Percentiles rank a stretch among this genome's conserved stretches.
Conservation (phyloP, 2,329 filamentous ascomycete species). For the Ophiostoma piceae region DNA sequence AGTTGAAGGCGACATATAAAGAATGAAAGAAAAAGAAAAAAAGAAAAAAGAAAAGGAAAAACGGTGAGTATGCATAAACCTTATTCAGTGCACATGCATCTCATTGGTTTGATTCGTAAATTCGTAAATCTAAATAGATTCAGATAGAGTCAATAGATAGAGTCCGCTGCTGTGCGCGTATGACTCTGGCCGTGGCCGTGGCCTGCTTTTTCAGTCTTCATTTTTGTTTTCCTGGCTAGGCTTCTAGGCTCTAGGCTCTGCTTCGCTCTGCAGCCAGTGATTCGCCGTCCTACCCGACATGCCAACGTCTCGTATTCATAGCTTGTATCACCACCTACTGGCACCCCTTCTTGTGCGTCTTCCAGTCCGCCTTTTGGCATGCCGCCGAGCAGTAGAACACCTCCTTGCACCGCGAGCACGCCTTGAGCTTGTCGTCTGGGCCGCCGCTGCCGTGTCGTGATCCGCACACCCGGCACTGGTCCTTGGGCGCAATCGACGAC, state of each 20-base stretch:
- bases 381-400: slow-evolving; percentile 47
- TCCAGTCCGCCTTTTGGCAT: slow-evolving; percentile 54
- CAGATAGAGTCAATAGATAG: background rate
- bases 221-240: too few relatives aligned
- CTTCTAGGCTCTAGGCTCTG: too few relatives aligned
- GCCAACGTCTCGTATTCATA: slow-evolving; percentile 11
- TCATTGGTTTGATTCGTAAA: background rate
- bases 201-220: too few relatives aligned
- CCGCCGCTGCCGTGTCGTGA: slow-evolving; percentile 32
- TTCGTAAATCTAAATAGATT: background rate
- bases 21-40: background rate
- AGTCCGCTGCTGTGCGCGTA: slow-evolving; percentile 11
- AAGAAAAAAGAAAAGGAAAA: background rate
- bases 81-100: background rate
- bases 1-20: too few relatives aligned
- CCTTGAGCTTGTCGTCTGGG: slow-evolving; percentile 34
- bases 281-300: slow-evolving; percentile 1
- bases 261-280: slow-evolving; percentile 3
- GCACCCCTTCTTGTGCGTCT: slow-evolving; percentile 45
- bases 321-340: background rate
- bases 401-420: slow-evolving; percentile 34
- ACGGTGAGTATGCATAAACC: slow-evolving; percentile 3
- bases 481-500: background rate
- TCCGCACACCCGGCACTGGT: slow-evolving; percentile 32
- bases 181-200: background rate